Conservation (phyloP, 192 early-diverging fungal species). For the Umbelopsis vinacea region DNA sequence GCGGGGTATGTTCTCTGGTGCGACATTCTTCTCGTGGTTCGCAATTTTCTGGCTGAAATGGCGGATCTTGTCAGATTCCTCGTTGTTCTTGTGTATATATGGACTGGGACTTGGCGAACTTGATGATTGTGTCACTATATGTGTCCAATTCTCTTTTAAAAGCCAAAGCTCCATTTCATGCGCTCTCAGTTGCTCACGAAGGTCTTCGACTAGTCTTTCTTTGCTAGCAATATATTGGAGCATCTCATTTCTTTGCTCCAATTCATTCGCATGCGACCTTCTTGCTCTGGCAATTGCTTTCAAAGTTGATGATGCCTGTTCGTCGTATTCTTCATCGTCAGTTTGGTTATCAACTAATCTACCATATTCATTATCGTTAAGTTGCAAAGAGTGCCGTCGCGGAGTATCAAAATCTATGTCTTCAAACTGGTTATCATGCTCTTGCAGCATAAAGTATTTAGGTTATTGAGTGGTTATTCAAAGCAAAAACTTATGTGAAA, state of each 20-base stretch:
- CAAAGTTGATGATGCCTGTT: background rate
- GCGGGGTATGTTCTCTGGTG: background rate
- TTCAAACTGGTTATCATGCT: conserved; percentile 4
- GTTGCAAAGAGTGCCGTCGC: background rate
- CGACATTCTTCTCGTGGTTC: background rate
- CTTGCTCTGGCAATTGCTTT: background rate
- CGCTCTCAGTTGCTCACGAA: background rate
- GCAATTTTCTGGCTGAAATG: background rate
- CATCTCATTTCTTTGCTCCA: background rate
- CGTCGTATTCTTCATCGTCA: too few species aligned
- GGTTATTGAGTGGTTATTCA: background rate
- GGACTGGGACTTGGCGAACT: background rate
- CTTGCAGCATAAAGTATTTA: background rate
- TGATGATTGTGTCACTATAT: conserved; percentile 4
- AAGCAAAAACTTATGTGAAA: background rate
- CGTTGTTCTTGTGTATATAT: background rate
- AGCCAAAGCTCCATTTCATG: background rate
- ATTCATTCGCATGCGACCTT: background rate
- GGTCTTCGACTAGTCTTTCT: background rate
- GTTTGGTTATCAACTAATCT: too few species aligned
- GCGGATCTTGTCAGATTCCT: background rate
- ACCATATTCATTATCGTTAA: too few species aligned
- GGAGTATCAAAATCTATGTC: conserved; percentile 20
- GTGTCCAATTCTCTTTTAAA: conserved; percentile 12
- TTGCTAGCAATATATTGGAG: background rate